Base-by-base conservation (phyloP, 495 filamentous ascomycete species). In the Peziza echinospora region DNA sequence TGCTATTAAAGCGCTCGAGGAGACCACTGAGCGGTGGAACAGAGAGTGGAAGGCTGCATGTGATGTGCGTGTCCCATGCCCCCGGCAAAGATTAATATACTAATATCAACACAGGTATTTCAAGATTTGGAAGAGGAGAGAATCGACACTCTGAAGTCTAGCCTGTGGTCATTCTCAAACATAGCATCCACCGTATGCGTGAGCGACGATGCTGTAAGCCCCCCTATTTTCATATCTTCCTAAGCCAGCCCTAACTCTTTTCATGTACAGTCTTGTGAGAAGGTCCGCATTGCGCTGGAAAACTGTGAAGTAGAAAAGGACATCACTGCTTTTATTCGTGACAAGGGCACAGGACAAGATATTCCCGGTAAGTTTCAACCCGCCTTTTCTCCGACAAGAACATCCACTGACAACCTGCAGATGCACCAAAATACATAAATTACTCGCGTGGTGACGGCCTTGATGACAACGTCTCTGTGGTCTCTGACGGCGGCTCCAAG, bases 51-150 rank as follows among this genome's bases (percentile, higher is more conserved):
- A 96, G 65, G 72, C 77, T 19, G 89, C 85, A 10, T 93, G 91
- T 59, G 91, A 99, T 58, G 75, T 78, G 56, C 40, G 72, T 62
- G 16, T 21, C 24, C 46, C 11, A 41, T 26, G 21, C 13, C 22
- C 22, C 25, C 10, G 22, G 3, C n/a, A 28, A 24, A 19, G 23
- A 9, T 30, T 26, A 21, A 26, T 45, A 10, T 49, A 43, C 49
- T 59, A 30, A 54, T 47, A 34, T 41, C 13, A 40, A 41, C 21
- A 7, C 41, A 79, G 75, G 96, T 94, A 72, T 99, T 99, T 63
- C 91, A 99, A 73, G 91, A 99, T 56, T 74, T 99, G 8, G 91
- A 99, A 64, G 91, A 96, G 61, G 91, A 99, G 64, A 71, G 91
- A 37, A 70, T 99, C 24, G 91, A 99, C 59, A 96, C 91, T 58